phyloP scores from a whole-genome alignment of 495 filamentous ascomycete genomes.

The Ascodesmis nigricans region DNA sequence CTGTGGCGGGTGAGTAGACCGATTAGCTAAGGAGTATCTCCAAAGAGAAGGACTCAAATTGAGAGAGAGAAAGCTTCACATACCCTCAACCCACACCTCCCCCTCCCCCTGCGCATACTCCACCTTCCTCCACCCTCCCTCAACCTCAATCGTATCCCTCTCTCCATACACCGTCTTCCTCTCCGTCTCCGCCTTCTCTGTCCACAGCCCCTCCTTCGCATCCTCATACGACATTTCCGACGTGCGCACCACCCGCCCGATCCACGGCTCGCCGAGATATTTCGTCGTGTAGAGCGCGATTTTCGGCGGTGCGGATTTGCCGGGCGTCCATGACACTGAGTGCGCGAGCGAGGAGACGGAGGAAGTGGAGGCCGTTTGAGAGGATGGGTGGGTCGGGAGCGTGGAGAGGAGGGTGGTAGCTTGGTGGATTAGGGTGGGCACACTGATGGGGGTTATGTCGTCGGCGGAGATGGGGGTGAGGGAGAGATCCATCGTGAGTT shows the following conservation, averaged over 20 bases:
- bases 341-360: neutral
- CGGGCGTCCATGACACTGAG: conserved; percentile 5
- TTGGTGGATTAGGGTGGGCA: neutral
- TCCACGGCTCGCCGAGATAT: conserved; percentile 15
- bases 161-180: conserved; percentile 9
- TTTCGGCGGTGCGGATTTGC: conserved; percentile 11
- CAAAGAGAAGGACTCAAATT: neutral
- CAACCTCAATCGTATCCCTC: conserved; percentile 11
- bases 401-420: neutral
- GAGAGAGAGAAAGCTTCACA: neutral
- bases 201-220: conserved; percentile 6
- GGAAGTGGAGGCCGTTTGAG: neutral
- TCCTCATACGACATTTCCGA: conserved; percentile 10
- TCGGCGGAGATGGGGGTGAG: conserved; percentile 2
- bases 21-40: neutral
- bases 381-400: neutral
- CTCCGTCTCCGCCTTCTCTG: conserved; percentile 13
- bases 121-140: too few species aligned
- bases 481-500: too few species aligned
- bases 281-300: conserved; percentile 14
- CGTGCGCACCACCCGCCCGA: conserved; percentile 10
- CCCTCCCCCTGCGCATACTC: conserved; percentile 13
- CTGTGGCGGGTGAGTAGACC: conserved; percentile 5
- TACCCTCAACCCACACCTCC: conserved; percentile 13
- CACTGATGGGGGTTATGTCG: neutral